Evolutionary conservation across 2,329 filamentous ascomycete genomes (phyloP).

Genomic region (Cercospora sp.): DNA sequence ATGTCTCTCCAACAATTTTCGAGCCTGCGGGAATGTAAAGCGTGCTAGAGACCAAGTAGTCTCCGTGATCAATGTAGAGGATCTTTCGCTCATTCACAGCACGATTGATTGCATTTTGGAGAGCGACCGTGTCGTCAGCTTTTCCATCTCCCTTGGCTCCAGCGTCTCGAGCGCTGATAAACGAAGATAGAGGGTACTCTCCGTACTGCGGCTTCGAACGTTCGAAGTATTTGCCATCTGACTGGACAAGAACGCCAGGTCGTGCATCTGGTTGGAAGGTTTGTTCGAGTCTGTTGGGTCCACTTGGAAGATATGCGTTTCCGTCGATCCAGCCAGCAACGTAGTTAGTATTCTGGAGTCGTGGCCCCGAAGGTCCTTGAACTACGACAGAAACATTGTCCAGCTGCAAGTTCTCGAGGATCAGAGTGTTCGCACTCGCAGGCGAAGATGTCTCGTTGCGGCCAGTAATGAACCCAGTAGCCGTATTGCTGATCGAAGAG

Average conservation of each 20-base stretch:
- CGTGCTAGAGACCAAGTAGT: not conserved
- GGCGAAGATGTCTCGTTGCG: constrained; percentile 46
- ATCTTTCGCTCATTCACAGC: not conserved
- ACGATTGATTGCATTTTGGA: not conserved
- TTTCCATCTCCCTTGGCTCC: not conserved
- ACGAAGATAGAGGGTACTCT: not conserved
- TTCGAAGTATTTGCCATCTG: not conserved
- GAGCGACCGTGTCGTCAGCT: not conserved
- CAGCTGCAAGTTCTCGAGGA: constrained; percentile 57
- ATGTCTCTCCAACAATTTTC: not conserved
- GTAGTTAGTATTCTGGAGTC: constrained; percentile 30
- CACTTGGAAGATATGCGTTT: constrained; percentile 46
- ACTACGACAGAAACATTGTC: constrained; percentile 52
- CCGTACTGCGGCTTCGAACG: not conserved
- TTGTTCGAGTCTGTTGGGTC: constrained; percentile 48
- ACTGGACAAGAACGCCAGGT: constrained; percentile 36
- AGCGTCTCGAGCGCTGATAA: not conserved
- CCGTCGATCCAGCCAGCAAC: constrained; percentile 48
- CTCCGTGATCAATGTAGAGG: not conserved
- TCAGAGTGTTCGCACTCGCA: constrained; percentile 50
- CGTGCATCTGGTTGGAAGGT: constrained; percentile 46
- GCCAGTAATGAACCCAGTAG: constrained; percentile 52
- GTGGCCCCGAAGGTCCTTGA: constrained; percentile 40
- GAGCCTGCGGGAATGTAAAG: not conserved
- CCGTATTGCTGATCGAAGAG: constrained; percentile 52